These are phyloP conservation scores for Hanseniaspora uvarum DNA, from an alignment of 1,139 yeast genomes.

Conservation along the genomic window DNA sequence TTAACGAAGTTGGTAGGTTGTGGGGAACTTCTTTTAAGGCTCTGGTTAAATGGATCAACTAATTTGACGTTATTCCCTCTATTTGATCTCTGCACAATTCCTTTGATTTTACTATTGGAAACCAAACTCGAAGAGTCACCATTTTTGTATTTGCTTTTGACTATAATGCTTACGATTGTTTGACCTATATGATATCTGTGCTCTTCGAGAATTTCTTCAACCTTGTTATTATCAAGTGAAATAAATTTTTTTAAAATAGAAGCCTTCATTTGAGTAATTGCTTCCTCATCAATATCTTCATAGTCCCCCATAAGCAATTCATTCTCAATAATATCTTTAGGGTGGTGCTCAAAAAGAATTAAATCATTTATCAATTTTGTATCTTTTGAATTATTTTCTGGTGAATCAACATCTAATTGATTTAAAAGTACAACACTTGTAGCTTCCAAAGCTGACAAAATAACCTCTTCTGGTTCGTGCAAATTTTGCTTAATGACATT, in stretches of 20 bases:
- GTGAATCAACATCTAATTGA: background rate
- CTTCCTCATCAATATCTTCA: background rate
- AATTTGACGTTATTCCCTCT: background rate
- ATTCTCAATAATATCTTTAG: background rate
- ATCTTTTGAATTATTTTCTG: background rate
- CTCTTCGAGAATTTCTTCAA: constrained; percentile 16
- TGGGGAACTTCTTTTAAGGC: background rate
- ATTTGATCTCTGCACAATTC: background rate
- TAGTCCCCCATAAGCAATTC: background rate
- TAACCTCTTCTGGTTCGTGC: constrained; percentile 20
- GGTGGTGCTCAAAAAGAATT: constrained; percentile 5
- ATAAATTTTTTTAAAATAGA: constrained; percentile 18
- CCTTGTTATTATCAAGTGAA: constrained; percentile 19
- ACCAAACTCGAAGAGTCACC: background rate
- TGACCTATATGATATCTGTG: background rate
- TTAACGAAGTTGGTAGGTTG: background rate
- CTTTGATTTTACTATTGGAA: background rate
- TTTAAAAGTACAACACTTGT: constrained; percentile 18
- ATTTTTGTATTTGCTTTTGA: background rate
- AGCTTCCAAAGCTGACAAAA: constrained; percentile 19
- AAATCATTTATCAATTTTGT: background rate
- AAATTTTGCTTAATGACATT: constrained; percentile 17
- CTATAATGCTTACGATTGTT: background rate
- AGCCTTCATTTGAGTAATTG: background rate
- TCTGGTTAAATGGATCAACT: background rate